These are phyloP conservation scores for Taiozyma sp. DNA, from an alignment of 1,139 yeast genomes.

Conservation along the genomic window DNA sequence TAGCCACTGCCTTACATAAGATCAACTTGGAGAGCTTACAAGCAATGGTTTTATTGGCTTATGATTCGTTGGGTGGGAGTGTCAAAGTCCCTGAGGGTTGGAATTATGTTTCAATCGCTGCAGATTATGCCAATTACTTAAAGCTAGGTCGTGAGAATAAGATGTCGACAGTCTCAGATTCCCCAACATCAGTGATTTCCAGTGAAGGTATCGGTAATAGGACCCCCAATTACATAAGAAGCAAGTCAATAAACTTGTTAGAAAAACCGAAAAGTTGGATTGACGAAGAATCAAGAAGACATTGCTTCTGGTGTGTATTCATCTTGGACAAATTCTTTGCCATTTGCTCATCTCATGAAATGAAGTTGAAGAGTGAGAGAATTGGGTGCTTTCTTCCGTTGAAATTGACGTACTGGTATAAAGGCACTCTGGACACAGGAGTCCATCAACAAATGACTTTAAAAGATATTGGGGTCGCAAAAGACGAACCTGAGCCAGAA, in stretches of 20 bases:
- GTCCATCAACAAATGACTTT: slow-evolving; percentile 4
- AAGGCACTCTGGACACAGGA: not conserved
- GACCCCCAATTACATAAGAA: slow-evolving; percentile 14
- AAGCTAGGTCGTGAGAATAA: slow-evolving; percentile 16
- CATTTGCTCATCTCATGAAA: slow-evolving; percentile 19
- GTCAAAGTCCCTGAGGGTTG: slow-evolving; percentile 22
- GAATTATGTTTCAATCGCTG: slow-evolving; percentile 23
- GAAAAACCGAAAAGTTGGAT: slow-evolving; percentile 16
- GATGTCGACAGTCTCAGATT: slow-evolving; percentile 9
- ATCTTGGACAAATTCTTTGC: slow-evolving; percentile 20
- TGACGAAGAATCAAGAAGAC: slow-evolving; percentile 22
- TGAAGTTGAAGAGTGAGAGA: slow-evolving; percentile 14
- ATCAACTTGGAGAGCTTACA: slow-evolving; percentile 19
- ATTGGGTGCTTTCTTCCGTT: slow-evolving; percentile 15
- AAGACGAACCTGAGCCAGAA: not conserved
- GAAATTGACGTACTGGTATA: slow-evolving; percentile 12
- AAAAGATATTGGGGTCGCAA: not conserved
- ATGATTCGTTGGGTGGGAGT: slow-evolving; percentile 17
- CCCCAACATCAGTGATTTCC: slow-evolving; percentile 16
- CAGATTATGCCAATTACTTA: slow-evolving; percentile 20
- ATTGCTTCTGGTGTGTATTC: slow-evolving; percentile 22
- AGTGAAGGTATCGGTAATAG: slow-evolving; percentile 10
- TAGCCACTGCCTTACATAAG: slow-evolving; percentile 14
- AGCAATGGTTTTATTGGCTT: slow-evolving; percentile 17
- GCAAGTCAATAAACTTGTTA: slow-evolving; percentile 14